Base-by-base conservation (phyloP, 352 stramenopile species). In the Globisporangium iwayamae region DNA sequence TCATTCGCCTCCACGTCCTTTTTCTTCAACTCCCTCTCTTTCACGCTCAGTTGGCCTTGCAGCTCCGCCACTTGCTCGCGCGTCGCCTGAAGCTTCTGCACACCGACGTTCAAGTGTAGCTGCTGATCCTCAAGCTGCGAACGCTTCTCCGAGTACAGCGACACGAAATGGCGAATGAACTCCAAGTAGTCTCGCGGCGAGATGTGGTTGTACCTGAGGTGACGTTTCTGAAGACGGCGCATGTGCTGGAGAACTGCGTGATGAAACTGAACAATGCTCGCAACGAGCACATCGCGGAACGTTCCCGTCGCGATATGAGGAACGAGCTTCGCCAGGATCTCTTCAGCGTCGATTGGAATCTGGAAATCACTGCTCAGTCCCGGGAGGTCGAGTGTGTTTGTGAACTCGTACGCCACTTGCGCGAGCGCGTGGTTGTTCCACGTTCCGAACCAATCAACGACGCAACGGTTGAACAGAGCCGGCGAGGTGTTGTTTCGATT, bases 371-470 rank as follows among this genome's bases (percentile, higher is more conserved):
- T 80, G 11, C 90, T 84, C 25, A 56, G 34, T 46, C 97, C 88
- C 30, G 96, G 94, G 63, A 99, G 87, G 71, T 99, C 96, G 36
- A 99, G 74, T 10, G 83, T 91, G 30, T 95, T 93, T 9, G 96
- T 99, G 67, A 99, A 99, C 71, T 99, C 96, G 68, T 98, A 98
- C 46, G 93, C 94, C 36, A 99, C 97, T 77, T 99, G 98, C n/a
- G 94, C 96, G 58, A 99, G 86, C 22, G 98, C 98, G 63, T 98
- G 94, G 54, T 90, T 78, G 63, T 96, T 96, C 98, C 98, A 99
- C 20, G 96, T 99, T 28, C 98, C 98, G 76, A 99, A 99, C 98
- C 98, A 99, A 74, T 99, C 98, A 22, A 99, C 97, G 25, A 99
- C 98, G 71, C 97, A 99, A 65, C 98, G 88, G 79, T 99, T 99